Conservation (phyloP, 2,329 filamentous ascomycete genomes). For the Ophiostoma sp. region DNA sequence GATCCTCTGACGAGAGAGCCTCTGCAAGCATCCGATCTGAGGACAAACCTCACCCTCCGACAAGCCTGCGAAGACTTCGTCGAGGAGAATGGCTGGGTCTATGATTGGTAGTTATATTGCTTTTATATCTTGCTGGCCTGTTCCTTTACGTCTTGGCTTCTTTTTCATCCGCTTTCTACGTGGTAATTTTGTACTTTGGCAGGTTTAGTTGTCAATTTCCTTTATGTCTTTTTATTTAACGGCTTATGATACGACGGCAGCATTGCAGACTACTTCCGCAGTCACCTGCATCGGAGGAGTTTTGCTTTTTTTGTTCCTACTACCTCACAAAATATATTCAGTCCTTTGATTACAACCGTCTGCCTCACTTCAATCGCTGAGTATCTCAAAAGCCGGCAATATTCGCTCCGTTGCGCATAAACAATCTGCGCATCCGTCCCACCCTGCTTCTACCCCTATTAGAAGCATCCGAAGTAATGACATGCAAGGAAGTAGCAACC, state of each 20-base stretch:
- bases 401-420: not conserved
- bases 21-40: conserved; percentile 61
- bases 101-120: conserved; percentile 62
- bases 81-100: conserved; percentile 82
- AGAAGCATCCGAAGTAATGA: not conserved
- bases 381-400: not conserved
- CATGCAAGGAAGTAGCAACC: not conserved
- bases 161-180: too few species aligned
- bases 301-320: not conserved
- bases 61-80: conserved; percentile 68
- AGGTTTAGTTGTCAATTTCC: too few species aligned
- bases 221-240: not conserved
- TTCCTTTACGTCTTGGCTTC: not conserved
- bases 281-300: not conserved
- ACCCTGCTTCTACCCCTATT: not conserved
- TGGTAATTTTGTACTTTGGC: too few species aligned
- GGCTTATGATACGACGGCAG: conserved; percentile 5
- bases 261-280: conserved; percentile 7
- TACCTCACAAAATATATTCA: too few species aligned
- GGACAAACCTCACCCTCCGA: conserved; percentile 75
- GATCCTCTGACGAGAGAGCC: conserved; percentile 83
- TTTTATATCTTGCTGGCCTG: not conserved
- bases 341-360: too few species aligned
- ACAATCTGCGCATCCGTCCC: not conserved
- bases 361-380: too few species aligned